Percentiles rank a stretch among this genome's conserved stretches.
phyloP scores from a whole-genome alignment of 768 basidiomycete species.

The Calocybe indica region DNA sequence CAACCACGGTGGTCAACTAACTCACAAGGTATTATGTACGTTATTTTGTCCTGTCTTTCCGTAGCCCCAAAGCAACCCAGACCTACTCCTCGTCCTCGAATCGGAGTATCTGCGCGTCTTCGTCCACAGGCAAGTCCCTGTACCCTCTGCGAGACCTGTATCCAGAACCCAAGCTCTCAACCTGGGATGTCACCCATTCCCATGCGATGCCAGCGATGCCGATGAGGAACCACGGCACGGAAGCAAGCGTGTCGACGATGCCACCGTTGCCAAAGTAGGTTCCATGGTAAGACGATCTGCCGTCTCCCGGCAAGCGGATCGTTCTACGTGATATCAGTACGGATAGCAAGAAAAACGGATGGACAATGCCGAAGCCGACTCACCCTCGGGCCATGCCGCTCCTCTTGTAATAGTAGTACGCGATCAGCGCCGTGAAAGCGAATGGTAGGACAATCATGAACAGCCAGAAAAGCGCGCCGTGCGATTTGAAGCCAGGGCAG shows the following conservation, averaged over 20 bases:
- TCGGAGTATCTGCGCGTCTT: slow-evolving; percentile 80
- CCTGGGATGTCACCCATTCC: slow-evolving; percentile 51
- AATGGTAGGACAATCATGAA: slow-evolving; percentile 74
- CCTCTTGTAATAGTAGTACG: slow-evolving; percentile 75
- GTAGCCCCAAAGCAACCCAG: too few relatives aligned
- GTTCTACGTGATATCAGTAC: slow-evolving; percentile 37
- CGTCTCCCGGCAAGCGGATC: slow-evolving; percentile 71
- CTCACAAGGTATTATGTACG: too few relatives aligned
- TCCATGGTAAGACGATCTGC: slow-evolving; percentile 22
- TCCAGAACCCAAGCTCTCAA: slow-evolving; percentile 28
- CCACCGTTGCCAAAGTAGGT: slow-evolving; percentile 28
- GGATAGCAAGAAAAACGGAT: slow-evolving; percentile 1
- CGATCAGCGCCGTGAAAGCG: slow-evolving; percentile 66
- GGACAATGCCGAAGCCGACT: slow-evolving; percentile 20
- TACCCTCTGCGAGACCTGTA: slow-evolving; percentile 60
- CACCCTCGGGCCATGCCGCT: slow-evolving; percentile 74
- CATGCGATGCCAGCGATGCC: slow-evolving; percentile 72
- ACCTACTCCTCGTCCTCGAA: slow-evolving; percentile 72
- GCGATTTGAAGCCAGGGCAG: slow-evolving; percentile 78
- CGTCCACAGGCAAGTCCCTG: slow-evolving; percentile 74
- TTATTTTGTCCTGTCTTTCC: too few relatives aligned
- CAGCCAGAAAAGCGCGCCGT: slow-evolving; percentile 80
- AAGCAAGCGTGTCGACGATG: slow-evolving; percentile 67
- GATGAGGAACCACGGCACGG: slow-evolving; percentile 85
- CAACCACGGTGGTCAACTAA: too few relatives aligned